A percentile compares a stretch with the other conserved stretches of the same genome.
Conservation (phyloP, 2,329 filamentous ascomycete species). For the Cyphellophora attinorum region DNA sequence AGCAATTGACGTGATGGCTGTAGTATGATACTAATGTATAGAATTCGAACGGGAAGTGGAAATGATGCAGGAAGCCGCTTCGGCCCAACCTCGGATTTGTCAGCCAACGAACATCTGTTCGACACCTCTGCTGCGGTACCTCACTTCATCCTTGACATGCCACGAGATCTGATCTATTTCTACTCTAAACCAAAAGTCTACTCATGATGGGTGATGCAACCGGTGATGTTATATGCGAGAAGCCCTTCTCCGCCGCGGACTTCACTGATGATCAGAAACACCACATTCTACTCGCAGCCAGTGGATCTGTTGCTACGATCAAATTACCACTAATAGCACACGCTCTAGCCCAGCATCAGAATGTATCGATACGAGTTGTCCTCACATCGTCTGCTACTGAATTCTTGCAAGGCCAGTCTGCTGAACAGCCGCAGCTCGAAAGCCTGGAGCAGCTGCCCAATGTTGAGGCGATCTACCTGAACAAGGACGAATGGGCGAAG, state of each 20-base stretch:
- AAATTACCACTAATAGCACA: slow-evolving; percentile 62
- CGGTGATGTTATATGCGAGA: no score
- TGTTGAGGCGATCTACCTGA: slow-evolving; percentile 71
- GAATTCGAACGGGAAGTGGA: no score
- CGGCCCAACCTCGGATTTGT: no score
- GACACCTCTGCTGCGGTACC: no score
- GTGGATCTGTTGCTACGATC: slow-evolving; percentile 76
- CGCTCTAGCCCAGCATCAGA: slow-evolving; percentile 33
- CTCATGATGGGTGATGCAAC: no score
- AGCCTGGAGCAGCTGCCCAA: slow-evolving; percentile 52
- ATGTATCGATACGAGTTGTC: slow-evolving; percentile 73
- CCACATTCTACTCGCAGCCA: slow-evolving; percentile 58
- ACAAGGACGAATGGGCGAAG: slow-evolving; percentile 74
- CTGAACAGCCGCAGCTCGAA: slow-evolving; percentile 63
- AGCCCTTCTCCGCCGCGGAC: slow-evolving; percentile 15
- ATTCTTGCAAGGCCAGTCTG: slow-evolving; percentile 67
- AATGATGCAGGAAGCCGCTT: no score
- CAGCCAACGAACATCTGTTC: no score
- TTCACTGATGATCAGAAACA: slow-evolving; percentile 38
- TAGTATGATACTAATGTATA: no score
- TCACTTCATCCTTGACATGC: no score
- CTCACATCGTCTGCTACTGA: slow-evolving; percentile 63
- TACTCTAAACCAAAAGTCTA: no score
- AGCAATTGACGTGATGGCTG: no score
- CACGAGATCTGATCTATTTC: no score